These are phyloP conservation scores for Scolecobasidium constrictum DNA, from an alignment of 2,329 filamentous ascomycete species.

Conservation along the genomic window DNA sequence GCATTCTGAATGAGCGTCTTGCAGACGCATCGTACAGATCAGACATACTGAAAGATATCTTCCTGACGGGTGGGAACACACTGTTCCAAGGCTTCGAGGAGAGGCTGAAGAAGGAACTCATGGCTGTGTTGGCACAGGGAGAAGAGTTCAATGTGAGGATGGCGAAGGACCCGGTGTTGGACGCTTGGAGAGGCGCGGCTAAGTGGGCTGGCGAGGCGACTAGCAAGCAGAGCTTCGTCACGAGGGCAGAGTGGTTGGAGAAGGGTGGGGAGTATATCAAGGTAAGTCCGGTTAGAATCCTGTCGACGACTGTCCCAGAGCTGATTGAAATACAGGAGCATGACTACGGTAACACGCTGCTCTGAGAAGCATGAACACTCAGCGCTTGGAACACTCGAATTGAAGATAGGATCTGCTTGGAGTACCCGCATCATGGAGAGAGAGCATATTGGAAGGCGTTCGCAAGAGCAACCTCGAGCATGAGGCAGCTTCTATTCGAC, in stretches of 20 bases:
- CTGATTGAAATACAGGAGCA: conserved; percentile 11
- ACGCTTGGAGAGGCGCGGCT: conserved; percentile 91
- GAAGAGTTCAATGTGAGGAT: conserved; percentile 58
- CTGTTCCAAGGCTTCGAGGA: conserved; percentile 82
- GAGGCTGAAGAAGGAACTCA: conserved; percentile 61
- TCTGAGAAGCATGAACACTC: neutral
- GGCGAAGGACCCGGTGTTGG: conserved; percentile 66
- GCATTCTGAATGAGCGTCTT: conserved; percentile 79
- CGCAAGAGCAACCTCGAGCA: no score
- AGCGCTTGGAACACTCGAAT: neutral
- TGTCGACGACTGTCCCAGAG: no score
- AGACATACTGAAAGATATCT: conserved; percentile 72
- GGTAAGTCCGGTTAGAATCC: no score
- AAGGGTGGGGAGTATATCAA: conserved; percentile 93
- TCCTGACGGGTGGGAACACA: conserved; percentile 88
- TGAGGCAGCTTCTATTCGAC: no score
- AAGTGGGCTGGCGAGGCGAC: conserved; percentile 59
- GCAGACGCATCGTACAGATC: conserved; percentile 45
- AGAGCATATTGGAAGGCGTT: no score
- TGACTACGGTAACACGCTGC: conserved; percentile 9
- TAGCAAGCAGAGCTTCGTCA: conserved; percentile 57
- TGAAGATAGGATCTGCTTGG: no score
- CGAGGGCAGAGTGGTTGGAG: conserved; percentile 75
- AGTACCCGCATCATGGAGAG: no score
- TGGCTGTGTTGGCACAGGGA: conserved; percentile 59